phyloP scores from a whole-genome alignment of 495 filamentous ascomycete species.

The Lasiosphaeria miniovina region DNA sequence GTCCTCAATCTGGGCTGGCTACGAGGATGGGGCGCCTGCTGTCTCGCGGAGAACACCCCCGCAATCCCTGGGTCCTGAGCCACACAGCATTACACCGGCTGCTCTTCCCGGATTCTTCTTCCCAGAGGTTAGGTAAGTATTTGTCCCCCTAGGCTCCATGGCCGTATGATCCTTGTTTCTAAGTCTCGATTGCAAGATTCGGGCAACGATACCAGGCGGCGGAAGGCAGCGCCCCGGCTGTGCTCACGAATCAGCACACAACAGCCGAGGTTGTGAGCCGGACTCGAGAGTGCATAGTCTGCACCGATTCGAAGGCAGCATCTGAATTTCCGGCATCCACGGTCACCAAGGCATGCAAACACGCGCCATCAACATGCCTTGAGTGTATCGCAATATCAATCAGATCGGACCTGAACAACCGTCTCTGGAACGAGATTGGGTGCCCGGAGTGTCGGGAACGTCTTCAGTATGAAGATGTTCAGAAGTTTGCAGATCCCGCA shows the following conservation, averaged over 20 bases:
- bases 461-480: conserved; percentile 27
- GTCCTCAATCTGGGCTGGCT: background rate
- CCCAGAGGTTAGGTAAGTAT: conserved; percentile 3
- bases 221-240: background rate
- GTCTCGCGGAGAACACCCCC: too few species aligned
- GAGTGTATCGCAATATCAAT: conserved; percentile 29
- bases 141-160: background rate
- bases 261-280: conserved; percentile 9
- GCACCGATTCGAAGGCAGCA: conserved; percentile 26
- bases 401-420: conserved; percentile 21
- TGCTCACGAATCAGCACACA: conserved; percentile 19
- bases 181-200: conserved; percentile 1
- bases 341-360: conserved; percentile 28
- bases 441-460: conserved; percentile 33
- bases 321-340: conserved; percentile 20
- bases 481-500: conserved; percentile 23
- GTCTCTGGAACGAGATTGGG: conserved; percentile 20
- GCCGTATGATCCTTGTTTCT: background rate
- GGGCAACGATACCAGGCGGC: conserved; percentile 22
- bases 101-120: background rate
- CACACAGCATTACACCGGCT: background rate
- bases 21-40: background rate
- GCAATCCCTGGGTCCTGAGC: too few species aligned
- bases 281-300: conserved; percentile 28
- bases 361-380: conserved; percentile 25